A percentile compares a stretch with the other conserved stretches of the same genome.
These are phyloP conservation scores for Primulina eburnea DNA, from an alignment of 257 asterid genomes.

Conservation along the genomic window DNA sequence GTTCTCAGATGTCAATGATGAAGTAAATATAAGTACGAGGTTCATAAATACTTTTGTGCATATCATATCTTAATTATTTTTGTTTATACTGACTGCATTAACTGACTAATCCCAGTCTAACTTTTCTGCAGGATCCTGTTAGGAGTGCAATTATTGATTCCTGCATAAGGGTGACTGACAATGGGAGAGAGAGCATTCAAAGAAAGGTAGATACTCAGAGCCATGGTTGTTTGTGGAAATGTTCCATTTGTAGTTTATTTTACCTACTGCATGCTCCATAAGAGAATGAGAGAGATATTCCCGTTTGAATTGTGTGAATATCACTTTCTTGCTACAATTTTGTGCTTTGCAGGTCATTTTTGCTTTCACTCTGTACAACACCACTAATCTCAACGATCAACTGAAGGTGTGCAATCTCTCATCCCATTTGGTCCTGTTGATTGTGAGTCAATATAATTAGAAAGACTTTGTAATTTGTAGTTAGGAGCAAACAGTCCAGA, in stretches of 20 bases:
- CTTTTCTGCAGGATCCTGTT: constrained; percentile 68
- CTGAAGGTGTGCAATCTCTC: constrained; percentile 65
- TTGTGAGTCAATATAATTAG: constrained; percentile 21
- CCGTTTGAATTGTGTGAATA: constrained; percentile 22
- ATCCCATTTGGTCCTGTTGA: constrained; percentile 18
- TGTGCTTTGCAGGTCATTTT: constrained; percentile 52
- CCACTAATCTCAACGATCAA: constrained; percentile 83
- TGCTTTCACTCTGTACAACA: constrained; percentile 64
- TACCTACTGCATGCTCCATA: constrained; percentile 6
- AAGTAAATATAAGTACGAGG: constrained; percentile 12
- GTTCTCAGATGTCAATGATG: constrained; percentile 7
- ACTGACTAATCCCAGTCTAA: constrained; percentile 15
- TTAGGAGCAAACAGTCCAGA: constrained; percentile 98
- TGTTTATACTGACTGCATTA: constrained; percentile 16
- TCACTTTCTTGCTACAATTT: constrained; percentile 24
- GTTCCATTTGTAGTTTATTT: constrained; percentile 14
- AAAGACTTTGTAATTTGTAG: constrained; percentile 40
- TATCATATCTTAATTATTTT: constrained; percentile 9
- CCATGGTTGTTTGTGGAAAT: constrained; percentile 7
- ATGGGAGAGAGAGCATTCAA: constrained; percentile 94
- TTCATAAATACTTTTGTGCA: constrained; percentile 8
- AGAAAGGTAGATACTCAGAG: constrained; percentile 56
- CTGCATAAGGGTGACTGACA: constrained; percentile 92
- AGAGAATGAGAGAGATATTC: background rate
- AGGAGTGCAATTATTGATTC: constrained; percentile 93